These are phyloP conservation scores for Pharus latifolius DNA, from an alignment of 176 grass and related monocot species.

Conservation along the genomic window DNA sequence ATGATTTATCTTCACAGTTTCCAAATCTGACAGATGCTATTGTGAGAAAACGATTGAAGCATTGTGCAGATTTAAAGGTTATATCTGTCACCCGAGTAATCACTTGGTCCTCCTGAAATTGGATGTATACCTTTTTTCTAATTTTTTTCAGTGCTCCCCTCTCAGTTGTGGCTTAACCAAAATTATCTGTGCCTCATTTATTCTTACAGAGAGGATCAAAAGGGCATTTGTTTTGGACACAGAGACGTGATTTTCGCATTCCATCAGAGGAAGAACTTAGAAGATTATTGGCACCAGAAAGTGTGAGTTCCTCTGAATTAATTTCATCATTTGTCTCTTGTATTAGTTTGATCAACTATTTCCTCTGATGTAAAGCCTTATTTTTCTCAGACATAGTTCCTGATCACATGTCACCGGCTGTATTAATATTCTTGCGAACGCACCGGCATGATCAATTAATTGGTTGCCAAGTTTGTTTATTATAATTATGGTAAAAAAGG, in stretches of 20 bases:
- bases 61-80: constrained; percentile 87
- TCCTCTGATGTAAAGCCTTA: not conserved
- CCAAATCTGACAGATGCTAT: constrained; percentile 63
- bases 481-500: not conserved
- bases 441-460: not conserved
- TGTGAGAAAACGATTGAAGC: constrained; percentile 69
- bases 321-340: not conserved
- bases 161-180: not conserved
- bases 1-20: constrained; percentile 75
- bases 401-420: not conserved
- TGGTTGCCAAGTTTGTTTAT: not conserved
- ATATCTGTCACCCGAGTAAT: not conserved
- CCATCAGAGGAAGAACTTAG: constrained; percentile 92
- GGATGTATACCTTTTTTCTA: not conserved
- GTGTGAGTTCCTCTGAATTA: constrained; percentile 51
- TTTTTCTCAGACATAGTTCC: not conserved
- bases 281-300: constrained; percentile 71
- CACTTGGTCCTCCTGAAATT: not conserved
- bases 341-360: not conserved
- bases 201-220: constrained; percentile 63
- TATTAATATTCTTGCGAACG: not conserved
- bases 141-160: not conserved
- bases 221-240: constrained; percentile 49
- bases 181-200: constrained; percentile 5
- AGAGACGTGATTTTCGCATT: constrained; percentile 68